Evolutionary conservation across 2,329 filamentous ascomycete genomes (phyloP).

Genomic region (Aureobasidium sp.): DNA sequence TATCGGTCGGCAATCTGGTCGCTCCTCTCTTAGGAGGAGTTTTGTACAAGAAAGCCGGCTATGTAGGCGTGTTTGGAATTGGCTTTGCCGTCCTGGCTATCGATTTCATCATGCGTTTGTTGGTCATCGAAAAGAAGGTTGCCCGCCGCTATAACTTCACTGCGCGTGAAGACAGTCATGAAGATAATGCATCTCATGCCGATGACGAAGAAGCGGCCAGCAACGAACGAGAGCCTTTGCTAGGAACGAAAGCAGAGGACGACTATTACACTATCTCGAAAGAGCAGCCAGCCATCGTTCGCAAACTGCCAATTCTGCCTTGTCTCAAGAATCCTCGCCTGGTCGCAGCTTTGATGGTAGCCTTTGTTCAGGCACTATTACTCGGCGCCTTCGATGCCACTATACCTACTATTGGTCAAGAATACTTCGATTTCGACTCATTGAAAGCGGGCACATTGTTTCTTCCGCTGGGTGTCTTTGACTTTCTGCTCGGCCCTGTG

Average conservation of each 20-base stretch:
- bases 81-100: slow-evolving; percentile 45
- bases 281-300: slow-evolving; percentile 31
- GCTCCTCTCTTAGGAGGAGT: slow-evolving; percentile 52
- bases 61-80: slow-evolving; percentile 50
- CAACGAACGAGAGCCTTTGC: slow-evolving; percentile 28
- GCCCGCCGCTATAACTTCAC: slow-evolving; percentile 36
- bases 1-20: slow-evolving; percentile 47
- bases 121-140: slow-evolving; percentile 55
- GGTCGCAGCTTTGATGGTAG: slow-evolving; percentile 30
- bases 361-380: slow-evolving; percentile 36
- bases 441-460: slow-evolving; percentile 38
- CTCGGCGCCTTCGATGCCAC: slow-evolving; percentile 40
- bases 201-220: slow-evolving; percentile 17
- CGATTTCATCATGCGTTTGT: slow-evolving; percentile 51
- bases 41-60: slow-evolving; percentile 51
- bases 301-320: slow-evolving; percentile 40
- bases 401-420: slow-evolving; percentile 34
- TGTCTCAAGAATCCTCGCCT: slow-evolving; percentile 33
- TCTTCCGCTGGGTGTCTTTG: slow-evolving; percentile 34
- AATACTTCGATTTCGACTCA: slow-evolving; percentile 37
- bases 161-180: slow-evolving; percentile 15
- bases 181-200: neutral
- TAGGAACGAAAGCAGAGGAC: slow-evolving; percentile 29
- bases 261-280: slow-evolving; percentile 34
- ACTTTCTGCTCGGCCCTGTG: slow-evolving; percentile 37